Evolutionary conservation across 1,284 basidiomycete genomes (phyloP).

Genomic region (Puccinia novopanici): DNA sequence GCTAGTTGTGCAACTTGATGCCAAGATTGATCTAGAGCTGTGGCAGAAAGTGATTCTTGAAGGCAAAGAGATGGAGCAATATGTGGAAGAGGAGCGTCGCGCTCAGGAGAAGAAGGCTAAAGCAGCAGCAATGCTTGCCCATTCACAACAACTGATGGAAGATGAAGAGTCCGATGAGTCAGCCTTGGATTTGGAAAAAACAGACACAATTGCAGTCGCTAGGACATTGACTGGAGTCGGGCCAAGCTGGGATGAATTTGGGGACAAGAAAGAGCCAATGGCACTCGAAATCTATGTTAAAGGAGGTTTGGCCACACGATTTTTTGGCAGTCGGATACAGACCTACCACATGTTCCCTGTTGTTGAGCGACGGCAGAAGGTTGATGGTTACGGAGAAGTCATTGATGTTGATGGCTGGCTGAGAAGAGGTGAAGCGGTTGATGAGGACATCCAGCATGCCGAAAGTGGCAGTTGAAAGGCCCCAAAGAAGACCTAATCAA

Average conservation of each 20-base stretch:
- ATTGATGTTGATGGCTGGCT: slow-evolving; percentile 92
- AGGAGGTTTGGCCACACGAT: slow-evolving; percentile 76
- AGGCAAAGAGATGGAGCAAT: slow-evolving; percentile 74
- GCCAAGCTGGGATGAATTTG: slow-evolving; percentile 56
- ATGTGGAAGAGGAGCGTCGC: slow-evolving; percentile 74
- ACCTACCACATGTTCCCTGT: slow-evolving; percentile 97
- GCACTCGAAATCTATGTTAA: slow-evolving; percentile 96
- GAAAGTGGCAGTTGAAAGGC: slow-evolving; percentile 73
- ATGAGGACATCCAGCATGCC: slow-evolving; percentile 71
- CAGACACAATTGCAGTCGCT: slow-evolving; percentile 49
- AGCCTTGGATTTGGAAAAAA: slow-evolving; percentile 52
- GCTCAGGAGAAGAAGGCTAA: slow-evolving; percentile 84
- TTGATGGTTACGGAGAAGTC: slow-evolving; percentile 94
- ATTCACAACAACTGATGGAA: slow-evolving; percentile 84
- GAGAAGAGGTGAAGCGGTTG: slow-evolving; percentile 76
- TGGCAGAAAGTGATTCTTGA: slow-evolving; percentile 71
- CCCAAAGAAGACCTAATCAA: slow-evolving; percentile 70
- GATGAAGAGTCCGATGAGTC: slow-evolving; percentile 67
- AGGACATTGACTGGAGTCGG: slow-evolving; percentile 59
- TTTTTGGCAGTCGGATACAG: slow-evolving; percentile 74
- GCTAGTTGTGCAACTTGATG: slow-evolving; percentile 40
- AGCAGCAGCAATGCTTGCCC: slow-evolving; percentile 77
- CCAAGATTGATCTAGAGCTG: slow-evolving; percentile 81
- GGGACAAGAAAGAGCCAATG: slow-evolving; percentile 62
- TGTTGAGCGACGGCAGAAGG: slow-evolving; percentile 83